phyloP scores from a whole-genome alignment of 2,329 filamentous ascomycete genomes.

The Aspergillus brunneoviolaceus region DNA sequence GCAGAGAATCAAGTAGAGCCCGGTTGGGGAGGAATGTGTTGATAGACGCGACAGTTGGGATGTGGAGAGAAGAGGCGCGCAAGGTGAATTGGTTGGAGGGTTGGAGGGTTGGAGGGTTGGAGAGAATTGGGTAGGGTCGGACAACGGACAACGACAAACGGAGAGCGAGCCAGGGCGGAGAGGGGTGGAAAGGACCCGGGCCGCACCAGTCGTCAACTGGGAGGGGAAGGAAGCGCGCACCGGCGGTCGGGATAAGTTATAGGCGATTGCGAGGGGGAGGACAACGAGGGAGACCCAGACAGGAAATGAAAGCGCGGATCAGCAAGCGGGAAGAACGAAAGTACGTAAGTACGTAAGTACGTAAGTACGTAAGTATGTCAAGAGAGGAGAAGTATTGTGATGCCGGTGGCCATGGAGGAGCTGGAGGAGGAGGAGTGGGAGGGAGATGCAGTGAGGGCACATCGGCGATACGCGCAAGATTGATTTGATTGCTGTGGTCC shows the following conservation, averaged over 20 bases:
- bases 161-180: slow-evolving; percentile 28
- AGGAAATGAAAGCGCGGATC: slow-evolving; percentile 3
- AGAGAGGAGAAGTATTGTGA: not conserved
- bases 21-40: not conserved
- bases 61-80: slow-evolving; percentile 15
- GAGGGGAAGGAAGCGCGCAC: slow-evolving; percentile 13
- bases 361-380: not conserved
- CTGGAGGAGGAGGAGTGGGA: not conserved
- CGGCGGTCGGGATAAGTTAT: slow-evolving; percentile 10
- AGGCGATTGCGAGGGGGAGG: not conserved
- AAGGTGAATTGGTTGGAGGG: slow-evolving; percentile 16
- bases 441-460: not conserved
- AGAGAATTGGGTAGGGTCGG: slow-evolving; percentile 6
- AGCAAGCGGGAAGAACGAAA: not conserved
- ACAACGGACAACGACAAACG: slow-evolving; percentile 15
- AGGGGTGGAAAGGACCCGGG: slow-evolving; percentile 30
- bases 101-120: not conserved
- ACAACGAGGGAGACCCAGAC: not conserved
- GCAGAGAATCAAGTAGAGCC: not conserved
- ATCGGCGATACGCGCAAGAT: slow-evolving; percentile 14
- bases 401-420: no score
- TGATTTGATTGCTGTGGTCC: slow-evolving; percentile 33
- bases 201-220: slow-evolving; percentile 14
- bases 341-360: no score
- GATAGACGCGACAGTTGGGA: slow-evolving; percentile 9